A percentile compares a stretch with the other conserved stretches of the same genome.
Evolutionary conservation across 371 early-diverging fungal genomes (phyloP).

Genomic region (Syncephalastrum monosporum): DNA sequence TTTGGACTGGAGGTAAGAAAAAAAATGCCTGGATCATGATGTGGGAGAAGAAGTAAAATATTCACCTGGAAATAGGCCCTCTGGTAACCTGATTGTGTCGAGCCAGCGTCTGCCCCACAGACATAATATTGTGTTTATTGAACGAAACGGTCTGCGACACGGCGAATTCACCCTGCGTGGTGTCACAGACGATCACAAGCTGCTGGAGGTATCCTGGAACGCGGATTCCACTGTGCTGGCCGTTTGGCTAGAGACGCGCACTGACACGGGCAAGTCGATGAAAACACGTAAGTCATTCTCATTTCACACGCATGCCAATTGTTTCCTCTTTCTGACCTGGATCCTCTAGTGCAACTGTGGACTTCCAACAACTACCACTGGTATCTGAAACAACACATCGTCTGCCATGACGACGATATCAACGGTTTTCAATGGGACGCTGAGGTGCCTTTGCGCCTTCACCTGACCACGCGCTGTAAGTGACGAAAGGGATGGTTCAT

Average conservation of each 20-base stretch:
- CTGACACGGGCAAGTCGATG: constrained; percentile 21
- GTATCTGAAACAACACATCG: constrained; percentile 88
- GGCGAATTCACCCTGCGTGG: constrained; percentile 87
- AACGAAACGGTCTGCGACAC: constrained; percentile 92
- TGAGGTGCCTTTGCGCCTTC: constrained; percentile 62
- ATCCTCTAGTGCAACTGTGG: constrained; percentile 81
- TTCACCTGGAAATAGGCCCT: constrained; percentile 53
- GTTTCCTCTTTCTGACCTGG: background rate
- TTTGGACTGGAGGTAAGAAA: constrained; percentile 72
- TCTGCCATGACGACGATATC: constrained; percentile 34
- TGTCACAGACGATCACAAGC: constrained; percentile 31
- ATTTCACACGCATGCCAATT: background rate
- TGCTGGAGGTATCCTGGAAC: constrained; percentile 80
- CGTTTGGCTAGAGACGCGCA: constrained; percentile 54
- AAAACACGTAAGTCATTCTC: constrained; percentile 25
- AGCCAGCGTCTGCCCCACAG: constrained; percentile 80
- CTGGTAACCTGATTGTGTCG: constrained; percentile 86
- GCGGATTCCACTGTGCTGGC: constrained; percentile 87
- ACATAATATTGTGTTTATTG: constrained; percentile 91
- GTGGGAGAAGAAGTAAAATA: background rate
- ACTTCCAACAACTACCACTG: constrained; percentile 92
- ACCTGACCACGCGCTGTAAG: constrained; percentile 45
- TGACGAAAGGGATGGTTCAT: background rate
- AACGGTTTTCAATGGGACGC: constrained; percentile 70
- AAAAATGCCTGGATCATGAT: background rate